These are phyloP conservation scores for Aureobasidium sp. DNA, from an alignment of 2,329 filamentous ascomycete genomes.

Conservation along the genomic window DNA sequence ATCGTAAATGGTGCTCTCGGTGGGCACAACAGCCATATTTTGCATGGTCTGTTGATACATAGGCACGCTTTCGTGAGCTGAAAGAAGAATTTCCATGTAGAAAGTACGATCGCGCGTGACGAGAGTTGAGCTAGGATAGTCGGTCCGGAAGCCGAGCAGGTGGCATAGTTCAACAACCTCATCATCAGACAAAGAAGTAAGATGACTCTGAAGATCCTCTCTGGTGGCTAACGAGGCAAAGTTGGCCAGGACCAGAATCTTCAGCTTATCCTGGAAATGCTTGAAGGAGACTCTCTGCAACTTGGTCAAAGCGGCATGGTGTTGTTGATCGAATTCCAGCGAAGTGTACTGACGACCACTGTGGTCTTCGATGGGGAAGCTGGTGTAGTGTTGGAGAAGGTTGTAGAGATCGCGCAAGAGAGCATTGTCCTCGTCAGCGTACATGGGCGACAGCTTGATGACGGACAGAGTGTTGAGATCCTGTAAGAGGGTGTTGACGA, in stretches of 20 bases:
- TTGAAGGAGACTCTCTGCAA: conserved; percentile 72
- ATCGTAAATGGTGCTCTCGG: conserved; percentile 74
- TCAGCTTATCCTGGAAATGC: conserved; percentile 81
- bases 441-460: conserved; percentile 70
- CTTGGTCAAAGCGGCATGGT: conserved; percentile 67
- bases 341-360: conserved; percentile 67
- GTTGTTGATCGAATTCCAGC: conserved; percentile 67
- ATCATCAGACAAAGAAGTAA: conserved; percentile 62
- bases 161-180: conserved; percentile 64
- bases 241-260: conserved; percentile 86
- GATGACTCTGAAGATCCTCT: conserved; percentile 65
- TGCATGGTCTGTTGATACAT: conserved; percentile 75
- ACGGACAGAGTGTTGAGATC: conserved; percentile 77
- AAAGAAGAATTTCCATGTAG: conserved; percentile 63
- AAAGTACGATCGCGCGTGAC: conserved; percentile 57
- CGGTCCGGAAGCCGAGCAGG: conserved; percentile 67
- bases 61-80: conserved; percentile 64
- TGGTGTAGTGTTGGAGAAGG: conserved; percentile 77
- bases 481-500: conserved; percentile 79
- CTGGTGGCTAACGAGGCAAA: conserved; percentile 79
- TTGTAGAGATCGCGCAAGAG: conserved; percentile 72
- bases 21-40: conserved; percentile 70
- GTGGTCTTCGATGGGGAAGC: conserved; percentile 87
- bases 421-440: conserved; percentile 62
- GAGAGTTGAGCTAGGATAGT: conserved; percentile 66